Conservation (phyloP, 2,329 filamentous ascomycete genomes). For the Trichoderma guizhouense region DNA sequence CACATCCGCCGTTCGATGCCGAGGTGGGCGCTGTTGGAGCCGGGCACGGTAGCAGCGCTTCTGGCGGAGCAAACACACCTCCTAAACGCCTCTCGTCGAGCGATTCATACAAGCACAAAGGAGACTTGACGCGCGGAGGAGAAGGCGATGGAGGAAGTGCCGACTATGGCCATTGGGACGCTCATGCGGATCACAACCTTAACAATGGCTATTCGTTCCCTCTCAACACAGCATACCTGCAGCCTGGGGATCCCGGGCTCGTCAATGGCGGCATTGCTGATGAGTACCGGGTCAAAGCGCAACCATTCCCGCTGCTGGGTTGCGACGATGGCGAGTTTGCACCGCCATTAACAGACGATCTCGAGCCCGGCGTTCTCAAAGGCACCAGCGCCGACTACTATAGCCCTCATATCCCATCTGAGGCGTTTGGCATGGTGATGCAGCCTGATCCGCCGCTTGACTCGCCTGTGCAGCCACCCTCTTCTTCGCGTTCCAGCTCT, state of each 20-base stretch:
- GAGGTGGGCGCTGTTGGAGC: constrained; percentile 29
- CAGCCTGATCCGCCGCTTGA: constrained; percentile 24
- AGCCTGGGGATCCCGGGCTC: constrained; percentile 3
- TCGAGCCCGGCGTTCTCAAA: constrained; percentile 30
- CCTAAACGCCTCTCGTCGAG: constrained; percentile 36
- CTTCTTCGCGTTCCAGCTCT: constrained; percentile 30
- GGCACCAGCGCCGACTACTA: constrained; percentile 42
- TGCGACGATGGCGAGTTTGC: constrained; percentile 20
- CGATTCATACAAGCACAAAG: constrained; percentile 35
- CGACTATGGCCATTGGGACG: constrained; percentile 26
- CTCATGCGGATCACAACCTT: neutral
- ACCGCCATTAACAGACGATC: constrained; percentile 23
- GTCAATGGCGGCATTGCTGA: neutral
- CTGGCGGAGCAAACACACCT: constrained; percentile 20
- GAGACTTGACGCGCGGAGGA: constrained; percentile 30
- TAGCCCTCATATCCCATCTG: constrained; percentile 39
- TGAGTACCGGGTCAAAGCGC: constrained; percentile 13
- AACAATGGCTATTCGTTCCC: neutral
- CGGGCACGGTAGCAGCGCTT: constrained; percentile 17
- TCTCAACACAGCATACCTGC: neutral
- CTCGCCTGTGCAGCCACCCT: constrained; percentile 26
- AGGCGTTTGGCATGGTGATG: constrained; percentile 40
- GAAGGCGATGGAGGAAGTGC: constrained; percentile 24
- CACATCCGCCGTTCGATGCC: constrained; percentile 26
- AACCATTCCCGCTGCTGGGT: constrained; percentile 15